Evolutionary conservation across 2,329 filamentous ascomycete genomes (phyloP), one percentile per base, ranked within the genome.

Genomic region (Nectriaceae sp.): DNA sequence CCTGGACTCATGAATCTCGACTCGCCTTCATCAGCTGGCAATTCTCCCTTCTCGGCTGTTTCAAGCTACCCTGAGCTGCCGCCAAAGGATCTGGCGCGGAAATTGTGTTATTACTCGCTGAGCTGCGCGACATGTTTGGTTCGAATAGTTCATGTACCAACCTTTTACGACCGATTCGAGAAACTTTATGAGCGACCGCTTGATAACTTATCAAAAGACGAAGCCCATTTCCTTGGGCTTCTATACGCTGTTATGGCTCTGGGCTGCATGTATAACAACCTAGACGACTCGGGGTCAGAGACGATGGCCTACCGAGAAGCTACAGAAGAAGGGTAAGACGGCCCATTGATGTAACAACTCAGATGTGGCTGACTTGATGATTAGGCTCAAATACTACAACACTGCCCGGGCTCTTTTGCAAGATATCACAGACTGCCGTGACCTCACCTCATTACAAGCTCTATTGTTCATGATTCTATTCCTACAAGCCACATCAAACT

Each of bases 381-480:
- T 41, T 44, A 91, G 89, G 22, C 76, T 87, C 54, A 89, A 88
- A 73, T 93, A 89, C 55, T 91, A 90, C 65, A 82, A 81, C 57
- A 78, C 80, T 3, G 82, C 88, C 4, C 80, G 87, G 46, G 72
- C 81, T 37, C 75, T 91, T 48, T 72, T 92, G 40, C 76, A 82
- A 47, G 83, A 86, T 52, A 74, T 85, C 37, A 83, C 82, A 1
- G 83, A 86, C 50, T 91, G 88, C 57, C 83, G 88, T 40, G 88
- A 92, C 63, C 74, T 93, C 37, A 80, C 77, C 18, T 88, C 88
- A 1, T 72, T 93, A 8, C 89, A 94, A 65, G 83, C 87, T 2
- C 77, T 94, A 5, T 72, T 91, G 18, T 91, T 90, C 65, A 88
- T 91, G 79, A 87, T 91, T 41, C 73, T 93, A 3, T 94, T 92